Evolutionary conservation across 2,329 filamentous ascomycete genomes (phyloP).

Genomic region (Monilinia fructigena): DNA sequence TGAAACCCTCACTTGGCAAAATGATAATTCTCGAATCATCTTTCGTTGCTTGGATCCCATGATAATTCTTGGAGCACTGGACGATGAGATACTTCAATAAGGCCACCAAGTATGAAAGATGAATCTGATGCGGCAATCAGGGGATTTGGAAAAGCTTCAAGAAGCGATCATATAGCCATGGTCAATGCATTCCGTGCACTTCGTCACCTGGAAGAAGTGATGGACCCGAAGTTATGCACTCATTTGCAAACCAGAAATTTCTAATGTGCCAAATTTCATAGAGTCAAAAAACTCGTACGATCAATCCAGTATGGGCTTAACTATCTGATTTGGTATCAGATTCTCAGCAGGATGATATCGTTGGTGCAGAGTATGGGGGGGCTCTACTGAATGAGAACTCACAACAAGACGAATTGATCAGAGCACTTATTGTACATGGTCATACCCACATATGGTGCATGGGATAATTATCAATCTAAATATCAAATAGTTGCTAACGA

Average conservation of each 20-base stretch:
- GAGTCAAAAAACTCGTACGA: background rate
- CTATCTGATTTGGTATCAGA: background rate
- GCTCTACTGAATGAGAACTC: constrained; percentile 47
- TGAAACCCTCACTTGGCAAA: constrained; percentile 86
- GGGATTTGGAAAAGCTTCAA: constrained; percentile 58
- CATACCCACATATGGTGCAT: constrained; percentile 46
- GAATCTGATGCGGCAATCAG: constrained; percentile 68
- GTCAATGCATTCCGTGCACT: constrained; percentile 47
- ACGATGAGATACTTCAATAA: constrained; percentile 83
- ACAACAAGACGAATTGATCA: constrained; percentile 45
- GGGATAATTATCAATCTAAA: background rate
- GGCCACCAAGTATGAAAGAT: constrained; percentile 75
- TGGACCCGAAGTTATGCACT: background rate
- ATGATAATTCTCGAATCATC: constrained; percentile 87
- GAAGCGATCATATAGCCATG: constrained; percentile 48
- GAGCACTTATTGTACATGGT: constrained; percentile 48
- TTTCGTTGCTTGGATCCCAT: constrained; percentile 88
- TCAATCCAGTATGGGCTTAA: constrained; percentile 14
- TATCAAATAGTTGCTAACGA: constrained; percentile 3
- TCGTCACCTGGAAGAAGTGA: constrained; percentile 36
- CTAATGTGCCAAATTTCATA: constrained; percentile 27
- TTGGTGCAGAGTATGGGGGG: constrained; percentile 36
- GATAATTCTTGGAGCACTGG: constrained; percentile 80
- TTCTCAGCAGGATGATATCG: background rate
- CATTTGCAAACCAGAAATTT: constrained; percentile 33